Percentiles rank a stretch among this genome's conserved stretches.
phyloP scores from a whole-genome alignment of 139 green algal genomes.

The Desmodesmus armatus region DNA sequence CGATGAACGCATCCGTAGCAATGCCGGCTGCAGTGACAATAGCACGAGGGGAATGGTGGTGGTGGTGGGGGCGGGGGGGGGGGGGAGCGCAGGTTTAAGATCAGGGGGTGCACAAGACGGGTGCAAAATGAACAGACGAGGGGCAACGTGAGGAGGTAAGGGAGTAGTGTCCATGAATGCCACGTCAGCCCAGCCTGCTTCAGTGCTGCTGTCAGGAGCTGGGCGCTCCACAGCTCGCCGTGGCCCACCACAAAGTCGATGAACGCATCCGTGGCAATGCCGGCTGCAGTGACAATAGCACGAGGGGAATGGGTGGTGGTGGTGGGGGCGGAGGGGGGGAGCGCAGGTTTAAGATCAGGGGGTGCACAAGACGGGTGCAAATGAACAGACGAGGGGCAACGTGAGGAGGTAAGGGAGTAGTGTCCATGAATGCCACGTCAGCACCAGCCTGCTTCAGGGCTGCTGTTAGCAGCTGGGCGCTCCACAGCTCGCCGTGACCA shows the following conservation, averaged over 20 bases:
- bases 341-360: too few relatives aligned
- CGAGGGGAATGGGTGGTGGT: too few relatives aligned
- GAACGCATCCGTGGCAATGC: conserved; percentile 91
- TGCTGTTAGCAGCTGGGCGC: conserved; percentile 83
- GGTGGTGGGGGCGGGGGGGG: too few relatives aligned
- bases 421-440: conserved; percentile 89
- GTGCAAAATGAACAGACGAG: too few relatives aligned
- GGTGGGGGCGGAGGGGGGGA: too few relatives aligned
- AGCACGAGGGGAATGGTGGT: background rate
- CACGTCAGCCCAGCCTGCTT: conserved; percentile 58
- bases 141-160: too few relatives aligned
- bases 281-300: conserved; percentile 65
- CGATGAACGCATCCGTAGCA: conserved; percentile 90
- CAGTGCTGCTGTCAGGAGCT: conserved; percentile 78
- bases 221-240: conserved; percentile 97
- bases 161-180: conserved; percentile 96
- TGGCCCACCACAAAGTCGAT: conserved; percentile 98
- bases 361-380: too few relatives aligned
- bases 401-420: too few relatives aligned
- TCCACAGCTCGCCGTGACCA: conserved; percentile 99
- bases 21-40: conserved; percentile 86
- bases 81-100: too few relatives aligned
- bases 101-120: too few relatives aligned
- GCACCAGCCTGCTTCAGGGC: conserved; percentile 54
- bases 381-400: too few relatives aligned